phyloP scores from a whole-genome alignment of 164 flowering plant genomes.

The Warburgia ugandensis region DNA sequence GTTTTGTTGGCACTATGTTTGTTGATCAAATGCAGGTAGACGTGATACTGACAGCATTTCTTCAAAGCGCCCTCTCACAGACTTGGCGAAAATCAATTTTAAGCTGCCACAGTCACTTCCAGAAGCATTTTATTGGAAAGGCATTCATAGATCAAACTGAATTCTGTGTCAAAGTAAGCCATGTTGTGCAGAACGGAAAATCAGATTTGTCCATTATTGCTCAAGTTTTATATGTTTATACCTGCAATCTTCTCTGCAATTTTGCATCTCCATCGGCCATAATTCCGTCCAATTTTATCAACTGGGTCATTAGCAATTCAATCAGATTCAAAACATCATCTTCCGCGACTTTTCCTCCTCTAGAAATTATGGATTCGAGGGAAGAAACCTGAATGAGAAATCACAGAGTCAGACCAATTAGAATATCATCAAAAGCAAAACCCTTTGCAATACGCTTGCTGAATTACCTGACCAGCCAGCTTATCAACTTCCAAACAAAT shows the following conservation, averaged over 20 bases:
- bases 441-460: background rate
- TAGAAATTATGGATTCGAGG: slow-evolving; percentile 53
- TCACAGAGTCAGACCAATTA: background rate
- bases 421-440: background rate
- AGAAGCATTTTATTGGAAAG: background rate
- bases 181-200: too few relatives aligned
- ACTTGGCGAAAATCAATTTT: too few relatives aligned
- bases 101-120: too few relatives aligned
- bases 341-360: slow-evolving; percentile 72
- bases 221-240: too few relatives aligned
- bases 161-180: too few relatives aligned
- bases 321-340: slow-evolving; percentile 49
- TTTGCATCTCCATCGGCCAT: slow-evolving; percentile 76
- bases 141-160: background rate
- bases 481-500: slow-evolving; percentile 77
- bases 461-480: slow-evolving; percentile 61
- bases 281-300: slow-evolving; percentile 75
- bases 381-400: slow-evolving; percentile 56
- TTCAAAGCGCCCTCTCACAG: too few relatives aligned
- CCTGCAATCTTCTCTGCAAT: slow-evolving; percentile 91
- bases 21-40: too few relatives aligned
- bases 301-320: slow-evolving; percentile 79
- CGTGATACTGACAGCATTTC: too few relatives aligned
- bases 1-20: too few relatives aligned
- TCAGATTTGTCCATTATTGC: background rate